Evolutionary conservation across 2,329 filamentous ascomycete genomes (phyloP), one percentile per base, ranked within the genome.

Genomic region (Fusarium agapanthi): DNA sequence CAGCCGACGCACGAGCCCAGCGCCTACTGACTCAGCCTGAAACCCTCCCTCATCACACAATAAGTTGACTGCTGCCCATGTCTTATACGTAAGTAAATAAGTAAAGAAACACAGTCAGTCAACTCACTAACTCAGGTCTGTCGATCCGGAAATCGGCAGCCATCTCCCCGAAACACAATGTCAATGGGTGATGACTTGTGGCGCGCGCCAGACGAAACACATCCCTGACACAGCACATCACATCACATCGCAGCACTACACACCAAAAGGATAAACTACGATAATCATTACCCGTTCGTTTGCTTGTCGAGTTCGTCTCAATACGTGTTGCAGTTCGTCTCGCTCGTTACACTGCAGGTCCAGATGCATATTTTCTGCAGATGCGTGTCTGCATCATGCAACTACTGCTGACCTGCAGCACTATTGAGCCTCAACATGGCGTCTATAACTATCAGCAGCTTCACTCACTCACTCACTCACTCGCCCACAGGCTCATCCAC

Each of bases 141-240:
- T 66, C 60, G 65, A 72, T 72, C 69, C 69, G 65, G 69, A 38
- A 66, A 72, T 72, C 69, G 69, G 55, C 45, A 35, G 51, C 45
- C 61, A 53, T 58, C 66, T 59, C 70, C 71, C 70, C 66, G 66
- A 73, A 72, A 67, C 64, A 60, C 54, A 50, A 58, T n/a, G 28
- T 47, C 37, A n/a, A 37, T 63, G 32, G 24, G 53, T 50, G 41
- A 57, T 48, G 43, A 48, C 40, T 61, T 73, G 60, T 72, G 69
- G 75, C 75, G 75, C 75, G 75, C 75, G 75, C 75, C 72, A 76
- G 67, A 75, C 71, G 72, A 77, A 77, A 77, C 75, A 65, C 41
- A 72, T 72, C 72, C 73, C 65, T 58, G 69, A 37, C 41, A 34
- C 47, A 48, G 30, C 40, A 66, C 61, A 53, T 26, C 64, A 51